A percentile compares a stretch with the other conserved stretches of the same genome.
Evolutionary conservation across 345 rosid species (phyloP).

Genomic region (Chamaenerion angustifolium): DNA sequence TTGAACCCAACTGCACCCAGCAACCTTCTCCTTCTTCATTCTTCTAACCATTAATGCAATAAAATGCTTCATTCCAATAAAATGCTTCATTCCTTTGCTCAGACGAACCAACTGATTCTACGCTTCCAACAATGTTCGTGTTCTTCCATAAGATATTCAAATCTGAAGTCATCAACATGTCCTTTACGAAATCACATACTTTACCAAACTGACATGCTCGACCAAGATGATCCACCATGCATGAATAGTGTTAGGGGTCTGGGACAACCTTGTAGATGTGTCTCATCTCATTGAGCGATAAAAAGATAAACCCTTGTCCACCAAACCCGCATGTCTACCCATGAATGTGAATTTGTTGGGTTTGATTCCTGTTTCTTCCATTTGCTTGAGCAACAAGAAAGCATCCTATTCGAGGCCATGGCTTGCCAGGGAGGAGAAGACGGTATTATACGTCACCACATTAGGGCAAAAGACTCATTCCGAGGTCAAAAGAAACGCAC

Average conservation of each 20-base stretch:
- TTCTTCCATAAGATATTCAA: slow-evolving; percentile 29
- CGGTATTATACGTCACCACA: slow-evolving; percentile 41
- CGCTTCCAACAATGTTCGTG: too few species aligned
- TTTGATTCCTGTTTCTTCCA: slow-evolving; percentile 20
- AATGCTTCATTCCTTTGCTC: too few species aligned
- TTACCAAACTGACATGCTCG: slow-evolving; percentile 27
- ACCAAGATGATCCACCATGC: slow-evolving; percentile 43
- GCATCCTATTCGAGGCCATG: slow-evolving; percentile 27
- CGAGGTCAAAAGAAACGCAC: slow-evolving; percentile 31
- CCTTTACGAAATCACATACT: slow-evolving; percentile 23
- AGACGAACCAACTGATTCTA: too few species aligned
- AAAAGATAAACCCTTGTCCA: slow-evolving; percentile 23
- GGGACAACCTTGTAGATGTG: slow-evolving; percentile 18
- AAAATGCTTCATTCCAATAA: too few species aligned
- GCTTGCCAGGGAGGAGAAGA: slow-evolving; percentile 33
- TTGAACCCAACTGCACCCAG: too few species aligned
- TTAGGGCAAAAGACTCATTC: slow-evolving; percentile 20
- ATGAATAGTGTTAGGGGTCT: slow-evolving; percentile 33
- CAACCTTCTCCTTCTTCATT: too few species aligned
- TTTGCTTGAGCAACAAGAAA: slow-evolving; percentile 22
- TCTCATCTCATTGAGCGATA: slow-evolving; percentile 24
- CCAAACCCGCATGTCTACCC: slow-evolving; percentile 35
- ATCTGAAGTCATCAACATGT: slow-evolving; percentile 31
- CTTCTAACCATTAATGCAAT: too few species aligned
- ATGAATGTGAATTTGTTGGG: slow-evolving; percentile 39